phyloP scores from a whole-genome alignment of 164 flowering plant genomes.

The Dillenia turbinata region DNA sequence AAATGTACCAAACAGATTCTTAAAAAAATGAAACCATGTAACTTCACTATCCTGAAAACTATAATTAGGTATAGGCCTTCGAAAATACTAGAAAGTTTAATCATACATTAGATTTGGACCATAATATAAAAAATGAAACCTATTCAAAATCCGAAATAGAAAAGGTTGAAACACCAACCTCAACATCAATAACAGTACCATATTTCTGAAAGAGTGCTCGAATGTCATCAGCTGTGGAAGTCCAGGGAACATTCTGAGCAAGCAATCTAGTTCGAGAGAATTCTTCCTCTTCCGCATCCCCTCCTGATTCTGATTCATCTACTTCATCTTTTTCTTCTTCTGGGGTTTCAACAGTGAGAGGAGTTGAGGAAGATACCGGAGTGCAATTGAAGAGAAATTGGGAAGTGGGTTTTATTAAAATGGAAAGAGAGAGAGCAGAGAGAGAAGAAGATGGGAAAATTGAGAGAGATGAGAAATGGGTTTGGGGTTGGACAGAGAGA shows the following conservation, averaged over 20 bases:
- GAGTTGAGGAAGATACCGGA: conserved; percentile 13
- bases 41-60: too few species aligned
- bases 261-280: conserved; percentile 41
- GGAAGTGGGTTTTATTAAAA: conserved; percentile 9
- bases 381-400: conserved; percentile 15
- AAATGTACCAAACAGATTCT: too few species aligned
- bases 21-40: too few species aligned
- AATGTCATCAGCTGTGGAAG: conserved; percentile 54
- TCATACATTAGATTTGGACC: too few species aligned
- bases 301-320: too few species aligned
- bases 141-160: not conserved
- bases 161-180: conserved; percentile 33
- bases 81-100: too few species aligned
- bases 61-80: too few species aligned
- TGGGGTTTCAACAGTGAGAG: conserved; percentile 11
- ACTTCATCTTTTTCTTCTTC: conserved; percentile 17
- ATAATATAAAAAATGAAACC: too few species aligned
- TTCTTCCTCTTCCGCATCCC: conserved; percentile 13
- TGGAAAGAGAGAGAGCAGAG: conserved; percentile 11
- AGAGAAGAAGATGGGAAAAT: conserved; percentile 10
- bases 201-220: conserved; percentile 54
- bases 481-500: conserved; percentile 7
- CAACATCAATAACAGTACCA: conserved; percentile 67
- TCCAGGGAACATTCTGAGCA: conserved; percentile 84
- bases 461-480: conserved; percentile 3